phyloP scores from a whole-genome alignment of 192 early-diverging fungal genomes.

The Coemansia sp. region DNA sequence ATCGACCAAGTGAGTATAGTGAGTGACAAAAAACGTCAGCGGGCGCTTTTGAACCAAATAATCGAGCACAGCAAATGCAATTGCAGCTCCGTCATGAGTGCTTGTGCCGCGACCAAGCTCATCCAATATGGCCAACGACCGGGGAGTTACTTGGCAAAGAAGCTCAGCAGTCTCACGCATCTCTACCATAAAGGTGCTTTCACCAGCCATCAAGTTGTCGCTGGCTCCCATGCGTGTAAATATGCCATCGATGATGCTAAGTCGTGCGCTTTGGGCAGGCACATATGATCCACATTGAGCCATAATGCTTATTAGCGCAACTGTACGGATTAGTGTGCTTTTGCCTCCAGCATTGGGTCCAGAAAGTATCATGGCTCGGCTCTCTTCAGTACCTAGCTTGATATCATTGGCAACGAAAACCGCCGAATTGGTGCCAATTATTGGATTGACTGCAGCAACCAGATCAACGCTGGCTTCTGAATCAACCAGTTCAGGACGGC shows the following conservation, averaged over 20 bases:
- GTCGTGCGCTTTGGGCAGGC: constrained; percentile 66
- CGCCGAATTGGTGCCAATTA: constrained; percentile 24
- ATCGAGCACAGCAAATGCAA: constrained; percentile 88
- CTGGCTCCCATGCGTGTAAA: constrained; percentile 95
- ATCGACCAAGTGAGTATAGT: constrained; percentile 84
- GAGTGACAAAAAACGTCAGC: constrained; percentile 90
- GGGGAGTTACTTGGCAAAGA: constrained; percentile 78
- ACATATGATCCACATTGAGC: constrained; percentile 94
- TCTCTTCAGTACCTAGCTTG: constrained; percentile 54
- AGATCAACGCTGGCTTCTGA: constrained; percentile 68
- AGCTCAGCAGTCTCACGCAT: constrained; percentile 90
- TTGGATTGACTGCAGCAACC: constrained; percentile 81
- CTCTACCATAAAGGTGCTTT: constrained; percentile 97
- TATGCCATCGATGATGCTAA: constrained; percentile 88
- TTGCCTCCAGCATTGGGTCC: constrained; percentile 99
- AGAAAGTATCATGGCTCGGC: constrained; percentile 78
- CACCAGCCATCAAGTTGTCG: constrained; percentile 90
- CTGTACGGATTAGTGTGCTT: constrained; percentile 89
- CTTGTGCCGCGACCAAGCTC: constrained; percentile 96
- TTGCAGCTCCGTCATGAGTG: constrained; percentile 96
- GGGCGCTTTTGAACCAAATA: constrained; percentile 74
- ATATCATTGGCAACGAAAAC: constrained; percentile 92
- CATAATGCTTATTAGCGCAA: constrained; percentile 90
- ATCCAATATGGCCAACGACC: constrained; percentile 90
- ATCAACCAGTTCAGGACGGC: constrained; percentile 73